These are phyloP conservation scores for Kwoniella europaea DNA, from an alignment of 768 basidiomycete species.

Conservation along the genomic window DNA sequence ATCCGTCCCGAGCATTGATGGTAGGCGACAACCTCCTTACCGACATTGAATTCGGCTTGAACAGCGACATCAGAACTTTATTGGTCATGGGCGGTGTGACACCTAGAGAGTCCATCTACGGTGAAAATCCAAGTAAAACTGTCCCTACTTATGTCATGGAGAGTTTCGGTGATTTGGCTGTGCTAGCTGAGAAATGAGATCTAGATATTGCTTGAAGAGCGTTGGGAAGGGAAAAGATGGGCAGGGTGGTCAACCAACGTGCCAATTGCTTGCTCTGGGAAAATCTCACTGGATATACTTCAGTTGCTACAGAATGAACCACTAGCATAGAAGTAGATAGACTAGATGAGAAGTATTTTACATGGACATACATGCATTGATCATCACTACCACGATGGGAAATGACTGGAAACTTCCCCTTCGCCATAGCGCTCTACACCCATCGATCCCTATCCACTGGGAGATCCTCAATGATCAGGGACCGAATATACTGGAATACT, in stretches of 20 bases:
- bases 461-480: too few species aligned
- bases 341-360: not conserved
- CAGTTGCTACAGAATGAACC: too few species aligned
- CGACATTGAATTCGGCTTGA: slow-evolving; percentile 90
- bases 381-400: not conserved
- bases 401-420: too few species aligned
- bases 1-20: slow-evolving; percentile 88
- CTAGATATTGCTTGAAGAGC: too few species aligned
- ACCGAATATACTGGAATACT: too few species aligned
- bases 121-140: slow-evolving; percentile 70
- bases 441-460: too few species aligned
- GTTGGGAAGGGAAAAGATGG: too few species aligned
- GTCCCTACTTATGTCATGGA: slow-evolving; percentile 80
- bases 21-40: slow-evolving; percentile 94
- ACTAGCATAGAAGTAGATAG: not conserved
- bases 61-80: slow-evolving; percentile 81
- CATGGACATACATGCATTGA: slow-evolving; percentile 8
- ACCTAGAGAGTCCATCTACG: slow-evolving; percentile 72
- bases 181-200: slow-evolving; percentile 46
- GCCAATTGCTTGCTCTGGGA: too few species aligned
- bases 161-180: slow-evolving; percentile 77
- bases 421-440: too few species aligned
- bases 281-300: too few species aligned
- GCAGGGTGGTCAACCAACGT: too few species aligned
- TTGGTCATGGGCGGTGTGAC: slow-evolving; percentile 78